These are phyloP conservation scores for Phanerochaete carnosa DNA, from an alignment of 768 basidiomycete genomes.

Conservation along the genomic window DNA sequence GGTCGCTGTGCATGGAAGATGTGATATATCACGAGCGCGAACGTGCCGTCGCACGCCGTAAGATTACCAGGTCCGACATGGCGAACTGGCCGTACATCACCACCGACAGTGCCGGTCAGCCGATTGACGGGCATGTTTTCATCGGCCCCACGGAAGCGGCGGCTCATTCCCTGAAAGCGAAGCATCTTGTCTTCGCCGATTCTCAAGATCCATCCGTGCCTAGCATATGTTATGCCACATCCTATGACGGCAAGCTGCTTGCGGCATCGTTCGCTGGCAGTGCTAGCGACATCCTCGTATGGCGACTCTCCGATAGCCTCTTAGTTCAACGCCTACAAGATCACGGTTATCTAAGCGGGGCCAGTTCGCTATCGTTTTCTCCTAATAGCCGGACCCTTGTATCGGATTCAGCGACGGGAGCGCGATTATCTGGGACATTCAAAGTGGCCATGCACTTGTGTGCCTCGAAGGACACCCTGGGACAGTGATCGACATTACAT, in stretches of 20 bases:
- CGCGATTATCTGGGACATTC: constrained; percentile 8
- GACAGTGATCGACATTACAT: too few relatives aligned
- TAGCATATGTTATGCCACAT: constrained; percentile 11
- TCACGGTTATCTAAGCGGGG: constrained; percentile 10
- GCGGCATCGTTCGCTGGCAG: constrained; percentile 25
- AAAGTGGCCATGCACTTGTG: constrained; percentile 5
- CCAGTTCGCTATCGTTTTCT: constrained; percentile 14
- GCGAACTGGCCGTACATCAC: background rate
- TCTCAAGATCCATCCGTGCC: background rate
- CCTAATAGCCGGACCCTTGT: constrained; percentile 11
- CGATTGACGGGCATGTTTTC: background rate
- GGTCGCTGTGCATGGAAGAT: too few relatives aligned
- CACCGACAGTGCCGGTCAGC: background rate
- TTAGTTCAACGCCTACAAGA: background rate
- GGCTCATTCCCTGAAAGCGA: background rate
- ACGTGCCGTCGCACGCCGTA: too few relatives aligned
- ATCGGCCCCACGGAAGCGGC: background rate
- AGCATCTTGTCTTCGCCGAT: background rate
- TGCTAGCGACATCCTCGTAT: constrained; percentile 17
- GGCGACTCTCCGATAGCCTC: constrained; percentile 21
- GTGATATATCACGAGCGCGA: too few relatives aligned
- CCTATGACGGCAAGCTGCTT: constrained; percentile 22
- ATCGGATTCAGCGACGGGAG: background rate
- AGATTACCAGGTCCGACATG: background rate
- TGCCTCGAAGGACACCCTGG: constrained; percentile 9